Base-by-base conservation (phyloP, 345 rosid genomes). In the Mallotus nudiflorus region DNA sequence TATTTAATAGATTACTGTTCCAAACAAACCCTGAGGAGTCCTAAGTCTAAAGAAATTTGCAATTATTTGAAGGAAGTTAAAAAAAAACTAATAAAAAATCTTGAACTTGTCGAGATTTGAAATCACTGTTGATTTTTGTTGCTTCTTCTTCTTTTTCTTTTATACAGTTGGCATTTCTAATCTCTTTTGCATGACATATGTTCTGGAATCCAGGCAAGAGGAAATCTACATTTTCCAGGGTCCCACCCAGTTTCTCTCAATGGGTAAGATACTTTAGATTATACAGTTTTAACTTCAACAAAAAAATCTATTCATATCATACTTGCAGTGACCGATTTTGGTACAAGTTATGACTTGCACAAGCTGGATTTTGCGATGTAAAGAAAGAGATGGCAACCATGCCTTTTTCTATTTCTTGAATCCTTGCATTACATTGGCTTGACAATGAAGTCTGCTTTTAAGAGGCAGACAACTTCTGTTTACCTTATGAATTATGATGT, bases 181-280 rank as follows among this genome's bases (percentile, higher is more conserved):
- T 28, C 25, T 10, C 18, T 65, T 15, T 15, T 46, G 46, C 18
- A 37, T 61, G 6, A 42, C 50, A 12, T 44, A 48, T 53, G 29
- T 54, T 46, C 44, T 48, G 57, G 27, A 18, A 53, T 73, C 62
- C 74, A 81, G 81, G 65, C 61, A 65, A 75, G 81, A 62, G 79
- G 79, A 58, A 73, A 70, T 59, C 65, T 51, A 19, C 84, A 74
- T 40, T 81, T 81, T 64, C 84, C 84, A 29, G 84, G 84, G 29
- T 81, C 84, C 6, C 84, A 81, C 50, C 84, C 84, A 25, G 84
- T 81, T 67, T 81, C 84, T 61, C 84, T 77, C 58, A 74, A 68
- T 74, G 71, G 81, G 84, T 81, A 29, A 65, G 40, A 48, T 39
- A 14, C 63, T 33, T 56, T 57, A 52, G 62, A 57, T 31, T 57